phyloP scores from a whole-genome alignment of 2,329 filamentous ascomycete genomes.

The Beauveria australis region DNA sequence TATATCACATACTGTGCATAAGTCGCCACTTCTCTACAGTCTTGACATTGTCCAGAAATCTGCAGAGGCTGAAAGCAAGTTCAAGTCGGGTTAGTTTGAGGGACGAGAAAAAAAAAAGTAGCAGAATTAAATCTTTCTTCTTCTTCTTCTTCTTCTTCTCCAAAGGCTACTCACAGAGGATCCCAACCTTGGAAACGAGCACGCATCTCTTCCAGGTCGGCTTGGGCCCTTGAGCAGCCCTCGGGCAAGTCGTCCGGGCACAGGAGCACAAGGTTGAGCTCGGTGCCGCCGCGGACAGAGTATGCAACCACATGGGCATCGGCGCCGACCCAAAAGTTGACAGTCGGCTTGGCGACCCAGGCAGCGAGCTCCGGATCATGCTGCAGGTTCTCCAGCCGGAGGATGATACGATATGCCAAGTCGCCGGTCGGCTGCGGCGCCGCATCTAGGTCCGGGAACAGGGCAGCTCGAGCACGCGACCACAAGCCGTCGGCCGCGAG shows the following conservation, averaged over 20 bases:
- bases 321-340: slow-evolving; percentile 58
- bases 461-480: slow-evolving; percentile 43
- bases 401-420: slow-evolving; percentile 55
- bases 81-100: background rate
- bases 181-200: slow-evolving; percentile 56
- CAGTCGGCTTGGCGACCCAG: slow-evolving; percentile 43
- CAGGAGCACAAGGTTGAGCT: slow-evolving; percentile 60
- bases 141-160: too few relatives aligned
- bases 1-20: slow-evolving; percentile 37
- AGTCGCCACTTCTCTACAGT: slow-evolving; percentile 57
- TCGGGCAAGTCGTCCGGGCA: slow-evolving; percentile 54
- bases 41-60: slow-evolving; percentile 38
- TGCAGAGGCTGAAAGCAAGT: slow-evolving; percentile 18
- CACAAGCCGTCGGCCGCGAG: slow-evolving; percentile 58
- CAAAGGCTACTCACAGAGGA: slow-evolving; percentile 31
- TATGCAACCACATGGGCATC: slow-evolving; percentile 55
- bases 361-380: slow-evolving; percentile 39
- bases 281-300: slow-evolving; percentile 46
- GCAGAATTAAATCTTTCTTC: background rate
- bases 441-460: slow-evolving; percentile 36
- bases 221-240: slow-evolving; percentile 41
- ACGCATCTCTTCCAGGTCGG: slow-evolving; percentile 53
- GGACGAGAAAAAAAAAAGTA: background rate
- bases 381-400: slow-evolving; percentile 41
- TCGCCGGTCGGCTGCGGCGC: slow-evolving; percentile 52